Percentiles rank a stretch among this genome's conserved stretches.
These are phyloP conservation scores for Chaetoceros tenuissimus DNA, from an alignment of 108 stramenopile species.

Conservation along the genomic window DNA sequence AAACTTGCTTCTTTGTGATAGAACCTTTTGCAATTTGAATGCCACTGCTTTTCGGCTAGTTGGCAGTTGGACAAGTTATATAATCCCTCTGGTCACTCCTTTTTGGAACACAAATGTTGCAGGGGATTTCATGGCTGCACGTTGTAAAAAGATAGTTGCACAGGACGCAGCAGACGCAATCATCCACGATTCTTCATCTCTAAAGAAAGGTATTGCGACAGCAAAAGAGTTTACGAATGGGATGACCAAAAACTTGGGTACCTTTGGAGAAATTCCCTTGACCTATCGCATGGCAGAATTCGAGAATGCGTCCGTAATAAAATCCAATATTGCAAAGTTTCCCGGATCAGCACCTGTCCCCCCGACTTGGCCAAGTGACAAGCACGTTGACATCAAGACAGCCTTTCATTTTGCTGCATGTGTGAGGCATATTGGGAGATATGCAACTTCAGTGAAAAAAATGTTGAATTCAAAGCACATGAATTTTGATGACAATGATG, in stretches of 20 bases:
- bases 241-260: conserved; percentile 49
- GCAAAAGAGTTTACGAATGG: conserved; percentile 62
- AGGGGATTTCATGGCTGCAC: conserved; percentile 63
- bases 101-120: conserved; percentile 81
- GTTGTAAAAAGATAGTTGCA: conserved; percentile 73
- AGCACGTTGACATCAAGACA: conserved; percentile 55
- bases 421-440: conserved; percentile 64
- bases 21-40: conserved; percentile 83
- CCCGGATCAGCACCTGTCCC: conserved; percentile 17
- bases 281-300: conserved; percentile 72
- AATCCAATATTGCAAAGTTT: conserved; percentile 9
- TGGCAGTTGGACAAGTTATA: conserved; percentile 74
- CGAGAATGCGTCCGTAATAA: conserved; percentile 43
- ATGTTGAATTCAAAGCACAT: conserved; percentile 2
- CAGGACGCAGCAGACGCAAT: conserved; percentile 79
- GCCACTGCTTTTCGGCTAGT: conserved; percentile 76
- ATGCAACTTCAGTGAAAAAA: conserved; percentile 50
- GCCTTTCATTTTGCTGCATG: conserved; percentile 85
- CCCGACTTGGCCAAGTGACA: conserved; percentile 77
- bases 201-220: conserved; percentile 70
- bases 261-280: conserved; percentile 65
- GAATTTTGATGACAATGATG: conserved; percentile 7
- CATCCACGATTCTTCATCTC: conserved; percentile 69
- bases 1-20: conserved; percentile 65
- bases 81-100: conserved; percentile 64